Conservation (phyloP, 2,329 filamentous ascomycete genomes). For the Diaporthe citriasiana region DNA sequence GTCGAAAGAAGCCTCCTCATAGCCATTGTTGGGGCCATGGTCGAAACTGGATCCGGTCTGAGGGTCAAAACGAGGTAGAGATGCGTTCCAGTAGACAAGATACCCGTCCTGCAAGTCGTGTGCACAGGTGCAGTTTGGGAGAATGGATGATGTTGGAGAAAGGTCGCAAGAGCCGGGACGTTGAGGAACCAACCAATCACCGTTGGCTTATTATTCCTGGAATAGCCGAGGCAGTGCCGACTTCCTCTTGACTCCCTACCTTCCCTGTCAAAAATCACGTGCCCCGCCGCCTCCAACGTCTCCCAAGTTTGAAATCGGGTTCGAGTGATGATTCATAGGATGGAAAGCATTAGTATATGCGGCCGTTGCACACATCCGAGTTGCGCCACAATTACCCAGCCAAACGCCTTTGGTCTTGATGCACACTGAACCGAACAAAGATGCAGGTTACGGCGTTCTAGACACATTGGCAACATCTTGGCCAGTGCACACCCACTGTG, state of each 20-base stretch:
- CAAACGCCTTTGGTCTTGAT: not conserved
- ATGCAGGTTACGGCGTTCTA: not conserved
- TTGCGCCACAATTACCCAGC: not conserved
- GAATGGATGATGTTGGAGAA: constrained; percentile 48
- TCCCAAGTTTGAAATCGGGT: not conserved
- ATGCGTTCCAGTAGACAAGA: constrained; percentile 46
- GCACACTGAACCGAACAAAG: not conserved
- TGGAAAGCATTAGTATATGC: not conserved
- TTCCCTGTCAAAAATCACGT: constrained; percentile 15
- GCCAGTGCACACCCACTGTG: not conserved
- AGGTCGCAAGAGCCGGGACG: constrained; percentile 45
- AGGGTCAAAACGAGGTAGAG: constrained; percentile 45
- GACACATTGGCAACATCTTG: not conserved
- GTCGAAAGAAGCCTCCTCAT: constrained; percentile 71
- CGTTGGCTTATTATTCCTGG: constrained; percentile 35
- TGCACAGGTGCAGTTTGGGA: constrained; percentile 44
- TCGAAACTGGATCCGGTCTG: constrained; percentile 43
- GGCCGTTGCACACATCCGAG: not conserved
- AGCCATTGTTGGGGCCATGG: constrained; percentile 75
- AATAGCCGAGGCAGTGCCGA: constrained; percentile 41
- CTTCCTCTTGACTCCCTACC: not conserved
- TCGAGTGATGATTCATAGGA: constrained; percentile 41
- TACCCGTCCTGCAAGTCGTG: constrained; percentile 42
- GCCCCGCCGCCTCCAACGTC: not conserved
- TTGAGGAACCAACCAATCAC: constrained; percentile 53